These are phyloP conservation scores for Fusarium sp. DNA, from an alignment of 2,329 filamentous ascomycete genomes.

Conservation along the genomic window DNA sequence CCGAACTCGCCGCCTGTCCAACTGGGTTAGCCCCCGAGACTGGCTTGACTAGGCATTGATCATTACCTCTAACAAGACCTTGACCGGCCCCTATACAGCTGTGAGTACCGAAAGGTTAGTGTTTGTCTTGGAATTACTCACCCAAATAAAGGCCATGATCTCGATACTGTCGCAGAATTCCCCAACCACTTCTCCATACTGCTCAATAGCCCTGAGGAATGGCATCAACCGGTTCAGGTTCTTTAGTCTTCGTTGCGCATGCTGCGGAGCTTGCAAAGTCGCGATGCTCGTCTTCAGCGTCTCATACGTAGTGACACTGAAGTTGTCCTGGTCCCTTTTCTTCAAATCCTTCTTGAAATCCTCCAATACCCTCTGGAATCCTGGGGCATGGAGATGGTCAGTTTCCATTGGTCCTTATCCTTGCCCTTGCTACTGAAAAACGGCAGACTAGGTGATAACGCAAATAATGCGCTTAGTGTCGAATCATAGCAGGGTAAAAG, in stretches of 20 bases:
- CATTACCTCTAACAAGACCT: fast-evolving
- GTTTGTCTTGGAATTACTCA: fast-evolving
- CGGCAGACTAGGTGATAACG: too few relatives aligned
- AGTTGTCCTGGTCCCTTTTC: fast-evolving
- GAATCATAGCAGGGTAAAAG: too few relatives aligned
- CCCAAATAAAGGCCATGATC: neutral
- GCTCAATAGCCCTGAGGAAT: neutral
- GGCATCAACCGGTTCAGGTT: fast-evolving
- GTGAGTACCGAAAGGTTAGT: too few relatives aligned
- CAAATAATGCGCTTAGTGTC: too few relatives aligned
- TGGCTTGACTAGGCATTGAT: too few relatives aligned
- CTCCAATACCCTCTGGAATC: neutral
- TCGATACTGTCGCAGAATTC: neutral
- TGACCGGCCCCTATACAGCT: neutral
- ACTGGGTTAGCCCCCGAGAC: too few relatives aligned
- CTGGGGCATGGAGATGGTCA: too few relatives aligned
- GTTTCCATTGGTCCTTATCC: too few relatives aligned
- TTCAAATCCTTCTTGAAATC: fast-evolving
- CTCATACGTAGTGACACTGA: fast-evolving
- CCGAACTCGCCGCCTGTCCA: neutral
- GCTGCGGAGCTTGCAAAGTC: fast-evolving
- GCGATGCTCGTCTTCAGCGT: fast-evolving
- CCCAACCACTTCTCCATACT: neutral
- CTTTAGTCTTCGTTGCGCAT: fast-evolving
- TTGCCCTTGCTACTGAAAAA: too few relatives aligned